Evolutionary conservation across 2,329 filamentous ascomycete species (phyloP).

Genomic region (Monosporascus sp.): DNA sequence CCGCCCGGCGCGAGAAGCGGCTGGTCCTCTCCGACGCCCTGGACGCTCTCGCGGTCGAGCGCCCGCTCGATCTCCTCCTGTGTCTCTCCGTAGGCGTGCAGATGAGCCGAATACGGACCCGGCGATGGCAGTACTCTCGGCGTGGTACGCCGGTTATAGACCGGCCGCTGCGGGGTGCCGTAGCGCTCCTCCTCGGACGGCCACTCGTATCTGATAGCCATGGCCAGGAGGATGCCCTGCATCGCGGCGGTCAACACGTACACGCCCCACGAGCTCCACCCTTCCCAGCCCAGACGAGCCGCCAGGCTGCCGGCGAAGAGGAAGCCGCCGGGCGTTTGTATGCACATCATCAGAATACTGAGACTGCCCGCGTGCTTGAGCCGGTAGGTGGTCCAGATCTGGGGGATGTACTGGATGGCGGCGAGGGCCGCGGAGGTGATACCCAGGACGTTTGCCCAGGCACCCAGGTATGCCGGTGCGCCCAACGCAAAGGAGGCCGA

Average conservation of each 20-base stretch:
- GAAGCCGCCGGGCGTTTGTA: slow-evolving; percentile 90
- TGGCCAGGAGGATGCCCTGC: slow-evolving; percentile 73
- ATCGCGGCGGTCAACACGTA: slow-evolving; percentile 81
- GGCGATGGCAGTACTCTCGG: slow-evolving; percentile 27
- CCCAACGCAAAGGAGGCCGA: slow-evolving; percentile 63
- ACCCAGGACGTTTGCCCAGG: slow-evolving; percentile 83
- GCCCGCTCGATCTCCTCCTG: slow-evolving; percentile 30
- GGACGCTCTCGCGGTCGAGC: slow-evolving; percentile 28
- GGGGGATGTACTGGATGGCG: slow-evolving; percentile 86
- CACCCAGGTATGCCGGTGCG: slow-evolving; percentile 58
- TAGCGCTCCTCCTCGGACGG: slow-evolving; percentile 16
- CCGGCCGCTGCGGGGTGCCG: slow-evolving; percentile 19
- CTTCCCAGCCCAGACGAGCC: slow-evolving; percentile 69
- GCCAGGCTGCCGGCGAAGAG: slow-evolving; percentile 84
- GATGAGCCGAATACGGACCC: slow-evolving; percentile 29
- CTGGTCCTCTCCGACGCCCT: slow-evolving; percentile 29
- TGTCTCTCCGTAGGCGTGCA: slow-evolving; percentile 30
- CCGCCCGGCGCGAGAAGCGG: slow-evolving; percentile 30
- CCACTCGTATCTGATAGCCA: slow-evolving; percentile 75
- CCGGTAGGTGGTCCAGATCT: slow-evolving; percentile 87
- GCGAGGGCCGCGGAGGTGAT: slow-evolving; percentile 74
- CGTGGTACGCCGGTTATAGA: slow-evolving; percentile 28
- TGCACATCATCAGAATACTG: slow-evolving; percentile 96
- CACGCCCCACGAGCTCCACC: slow-evolving; percentile 95
- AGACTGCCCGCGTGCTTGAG: slow-evolving; percentile 84